Conservation (phyloP, 2,329 filamentous ascomycete species). For the Colletotrichum musicola region DNA sequence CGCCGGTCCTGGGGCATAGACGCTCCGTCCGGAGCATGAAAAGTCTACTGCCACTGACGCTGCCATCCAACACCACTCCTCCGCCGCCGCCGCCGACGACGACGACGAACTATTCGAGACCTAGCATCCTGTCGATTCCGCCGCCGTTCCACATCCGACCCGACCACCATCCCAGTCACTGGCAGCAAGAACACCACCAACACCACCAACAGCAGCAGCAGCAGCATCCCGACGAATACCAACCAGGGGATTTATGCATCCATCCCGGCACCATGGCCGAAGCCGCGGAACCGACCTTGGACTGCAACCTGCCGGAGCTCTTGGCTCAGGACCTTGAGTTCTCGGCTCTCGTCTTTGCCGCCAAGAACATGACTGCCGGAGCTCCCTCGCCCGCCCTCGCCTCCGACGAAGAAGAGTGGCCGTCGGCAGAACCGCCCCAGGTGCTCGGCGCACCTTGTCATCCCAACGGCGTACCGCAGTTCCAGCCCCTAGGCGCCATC, state of each 20-base stretch:
- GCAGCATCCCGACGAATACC: slow-evolving; percentile 15
- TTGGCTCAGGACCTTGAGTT: slow-evolving; percentile 67
- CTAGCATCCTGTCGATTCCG: not conserved
- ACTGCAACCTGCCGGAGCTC: slow-evolving; percentile 67
- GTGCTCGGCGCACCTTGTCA: slow-evolving; percentile 26
- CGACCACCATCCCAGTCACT: slow-evolving; percentile 1
- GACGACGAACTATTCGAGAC: not conserved
- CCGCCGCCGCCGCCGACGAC: slow-evolving; percentile 11
- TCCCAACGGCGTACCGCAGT: slow-evolving; percentile 30
- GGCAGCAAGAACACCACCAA: not conserved
- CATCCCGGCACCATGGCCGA: slow-evolving; percentile 36
- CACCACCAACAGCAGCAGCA: not conserved
- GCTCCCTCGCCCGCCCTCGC: slow-evolving; percentile 55
- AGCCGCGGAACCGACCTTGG: slow-evolving; percentile 44
- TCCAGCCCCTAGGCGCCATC: slow-evolving; percentile 35
- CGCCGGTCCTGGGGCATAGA: slow-evolving; percentile 43
- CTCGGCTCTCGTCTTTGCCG: slow-evolving; percentile 61
- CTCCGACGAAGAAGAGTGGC: slow-evolving; percentile 41
- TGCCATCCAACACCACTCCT: slow-evolving; percentile 44
- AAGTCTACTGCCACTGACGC: slow-evolving; percentile 52
- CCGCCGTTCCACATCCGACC: slow-evolving; percentile 16
- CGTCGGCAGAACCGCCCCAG: slow-evolving; percentile 24
- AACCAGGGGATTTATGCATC: slow-evolving; percentile 23
- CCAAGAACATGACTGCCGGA: slow-evolving; percentile 66
- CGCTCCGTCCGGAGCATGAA: slow-evolving; percentile 56